Conservation (phyloP, 164 flowering plant genomes). For the Aristolochia fimbriata region DNA sequence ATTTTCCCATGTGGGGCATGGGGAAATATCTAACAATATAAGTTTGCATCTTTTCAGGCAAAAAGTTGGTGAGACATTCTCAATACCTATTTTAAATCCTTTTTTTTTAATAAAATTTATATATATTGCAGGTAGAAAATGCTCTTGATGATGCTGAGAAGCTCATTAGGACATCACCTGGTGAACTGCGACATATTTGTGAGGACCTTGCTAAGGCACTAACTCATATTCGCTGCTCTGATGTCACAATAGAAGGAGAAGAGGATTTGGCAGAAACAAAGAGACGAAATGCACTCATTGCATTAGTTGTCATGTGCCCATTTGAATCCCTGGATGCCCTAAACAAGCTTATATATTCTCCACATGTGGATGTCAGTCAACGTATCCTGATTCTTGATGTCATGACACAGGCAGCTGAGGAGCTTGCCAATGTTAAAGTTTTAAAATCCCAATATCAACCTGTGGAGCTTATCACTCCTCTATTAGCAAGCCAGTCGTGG, state of each 20-base stretch:
- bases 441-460: slow-evolving; percentile 27
- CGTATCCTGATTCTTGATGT: slow-evolving; percentile 86
- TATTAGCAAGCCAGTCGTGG: slow-evolving; percentile 73
- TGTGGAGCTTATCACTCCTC: slow-evolving; percentile 41
- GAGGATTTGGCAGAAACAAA: slow-evolving; percentile 90
- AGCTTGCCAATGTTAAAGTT: slow-evolving; percentile 54
- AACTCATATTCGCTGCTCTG: slow-evolving; percentile 88
- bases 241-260: slow-evolving; percentile 74
- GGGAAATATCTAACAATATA: too few species aligned
- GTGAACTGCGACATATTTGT: slow-evolving; percentile 69
- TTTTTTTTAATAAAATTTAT: slow-evolving; percentile 1
- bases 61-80: not conserved
- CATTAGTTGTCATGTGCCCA: slow-evolving; percentile 63
- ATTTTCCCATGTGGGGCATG: too few species aligned
- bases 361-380: slow-evolving; percentile 84
- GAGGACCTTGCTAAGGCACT: slow-evolving; percentile 74
- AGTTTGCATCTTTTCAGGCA: not conserved
- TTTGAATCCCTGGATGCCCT: slow-evolving; percentile 62
- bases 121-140: slow-evolving; percentile 60
- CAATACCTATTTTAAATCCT: not conserved
- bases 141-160: slow-evolving; percentile 90
- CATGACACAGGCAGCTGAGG: slow-evolving; percentile 89
- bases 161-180: slow-evolving; percentile 83
- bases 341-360: slow-evolving; percentile 67
- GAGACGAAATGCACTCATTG: slow-evolving; percentile 75